Conservation (phyloP, 1,284 basidiomycete species). For the Hypsizygus ulmarius region DNA sequence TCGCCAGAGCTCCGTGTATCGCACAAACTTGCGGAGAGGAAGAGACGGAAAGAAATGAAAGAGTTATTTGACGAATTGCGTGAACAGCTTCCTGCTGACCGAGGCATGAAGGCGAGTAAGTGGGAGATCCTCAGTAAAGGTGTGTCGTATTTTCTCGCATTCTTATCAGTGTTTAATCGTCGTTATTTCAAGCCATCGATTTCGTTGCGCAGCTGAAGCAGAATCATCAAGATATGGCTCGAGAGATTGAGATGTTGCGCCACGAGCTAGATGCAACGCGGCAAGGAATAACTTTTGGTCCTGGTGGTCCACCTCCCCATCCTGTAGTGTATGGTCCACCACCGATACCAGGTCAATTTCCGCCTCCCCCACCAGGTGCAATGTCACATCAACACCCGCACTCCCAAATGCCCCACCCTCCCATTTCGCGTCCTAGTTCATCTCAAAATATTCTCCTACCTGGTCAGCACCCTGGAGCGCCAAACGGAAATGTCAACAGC, state of each 20-base stretch:
- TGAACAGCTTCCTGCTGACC: conserved; percentile 86
- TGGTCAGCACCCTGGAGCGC: conserved; percentile 14
- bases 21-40: conserved; percentile 93
- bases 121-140: conserved; percentile 97
- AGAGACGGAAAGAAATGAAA: conserved; percentile 96
- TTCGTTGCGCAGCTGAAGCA: conserved; percentile 79
- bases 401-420: conserved; percentile 44
- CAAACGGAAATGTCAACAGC: conserved; percentile 31
- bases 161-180: conserved; percentile 6
- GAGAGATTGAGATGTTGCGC: conserved; percentile 76
- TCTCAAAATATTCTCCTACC: conserved; percentile 31
- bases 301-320: conserved; percentile 47
- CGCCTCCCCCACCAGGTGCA: conserved; percentile 40
- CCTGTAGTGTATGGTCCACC: conserved; percentile 53
- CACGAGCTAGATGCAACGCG: conserved; percentile 71
- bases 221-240: conserved; percentile 69
- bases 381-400: conserved; percentile 48
- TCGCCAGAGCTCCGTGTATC: conserved; percentile 91
- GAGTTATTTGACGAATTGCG: conserved; percentile 93
- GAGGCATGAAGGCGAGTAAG: conserved; percentile 93
- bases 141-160: conserved; percentile 31
- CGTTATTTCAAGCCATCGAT: conserved; percentile 68
- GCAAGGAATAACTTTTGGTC: conserved; percentile 51
- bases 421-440: conserved; percentile 33
- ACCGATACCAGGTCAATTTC: conserved; percentile 38